These are phyloP conservation scores for Candida koratica DNA, from an alignment of 805 yeast genomes.

Conservation along the genomic window DNA sequence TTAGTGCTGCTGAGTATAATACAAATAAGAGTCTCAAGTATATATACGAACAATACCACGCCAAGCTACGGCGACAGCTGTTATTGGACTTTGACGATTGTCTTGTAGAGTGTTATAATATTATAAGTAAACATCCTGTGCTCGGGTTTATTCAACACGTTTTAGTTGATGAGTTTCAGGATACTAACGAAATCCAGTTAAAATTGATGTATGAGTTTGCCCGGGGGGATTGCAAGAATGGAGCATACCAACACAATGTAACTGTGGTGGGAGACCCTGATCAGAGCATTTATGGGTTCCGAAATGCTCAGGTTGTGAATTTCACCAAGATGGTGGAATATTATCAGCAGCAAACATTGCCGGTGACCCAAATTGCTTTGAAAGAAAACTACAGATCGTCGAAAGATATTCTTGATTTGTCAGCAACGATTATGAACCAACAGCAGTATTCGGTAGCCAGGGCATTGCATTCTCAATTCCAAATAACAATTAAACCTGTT, in stretches of 20 bases:
- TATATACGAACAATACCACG: constrained; percentile 54
- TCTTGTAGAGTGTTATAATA: constrained; percentile 48
- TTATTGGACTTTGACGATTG: constrained; percentile 83
- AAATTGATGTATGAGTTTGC: constrained; percentile 54
- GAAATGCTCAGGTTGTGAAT: constrained; percentile 72
- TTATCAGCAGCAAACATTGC: constrained; percentile 24
- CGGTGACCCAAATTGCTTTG: constrained; percentile 38
- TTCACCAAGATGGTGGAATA: constrained; percentile 52
- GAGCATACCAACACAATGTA: constrained; percentile 44
- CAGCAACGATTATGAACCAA: constrained; percentile 63
- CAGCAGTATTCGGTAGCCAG: constrained; percentile 48
- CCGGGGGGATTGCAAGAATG: constrained; percentile 29
- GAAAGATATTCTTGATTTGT: constrained; percentile 54
- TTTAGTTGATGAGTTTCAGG: constrained; percentile 92
- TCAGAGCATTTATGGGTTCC: constrained; percentile 86
- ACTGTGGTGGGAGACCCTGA: constrained; percentile 97
- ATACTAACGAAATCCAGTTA: constrained; percentile 76
- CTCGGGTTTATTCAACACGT: constrained; percentile 59
- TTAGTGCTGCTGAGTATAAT: constrained; percentile 38
- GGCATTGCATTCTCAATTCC: constrained; percentile 45
- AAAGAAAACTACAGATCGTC: constrained; percentile 82
- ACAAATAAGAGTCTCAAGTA: constrained; percentile 7
- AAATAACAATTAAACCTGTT: constrained; percentile 44
- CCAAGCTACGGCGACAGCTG: constrained; percentile 36
- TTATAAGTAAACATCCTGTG: constrained; percentile 47